phyloP scores from a whole-genome alignment of 2,329 filamentous ascomycete genomes.

The Epichloe coenophiala region DNA sequence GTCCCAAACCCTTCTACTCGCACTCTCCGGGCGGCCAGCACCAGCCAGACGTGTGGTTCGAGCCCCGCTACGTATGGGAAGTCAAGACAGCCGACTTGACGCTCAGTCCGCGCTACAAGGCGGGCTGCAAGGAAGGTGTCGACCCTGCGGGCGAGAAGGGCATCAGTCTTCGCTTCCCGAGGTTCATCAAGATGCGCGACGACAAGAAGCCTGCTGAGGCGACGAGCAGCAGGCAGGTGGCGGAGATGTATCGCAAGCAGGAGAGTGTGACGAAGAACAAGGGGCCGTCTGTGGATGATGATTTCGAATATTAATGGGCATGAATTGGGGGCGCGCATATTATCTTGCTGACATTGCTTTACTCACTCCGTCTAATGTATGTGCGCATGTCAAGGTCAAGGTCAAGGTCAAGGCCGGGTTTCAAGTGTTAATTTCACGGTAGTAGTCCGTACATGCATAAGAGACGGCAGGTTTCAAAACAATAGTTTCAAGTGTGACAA shows the following conservation, averaged over 20 bases:
- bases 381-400: no score
- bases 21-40: slow-evolving; percentile 77
- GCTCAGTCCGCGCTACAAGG: slow-evolving; percentile 82
- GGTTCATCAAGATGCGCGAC: slow-evolving; percentile 82
- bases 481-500: no score
- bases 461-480: no score
- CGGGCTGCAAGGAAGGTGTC: slow-evolving; percentile 71
- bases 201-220: slow-evolving; percentile 94
- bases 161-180: slow-evolving; percentile 78
- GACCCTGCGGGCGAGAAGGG: slow-evolving; percentile 59
- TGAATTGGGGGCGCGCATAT: neutral
- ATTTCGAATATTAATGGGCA: slow-evolving; percentile 73
- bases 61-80: slow-evolving; percentile 90
- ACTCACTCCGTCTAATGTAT: neutral
- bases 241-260: slow-evolving; percentile 94
- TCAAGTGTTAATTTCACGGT: no score
- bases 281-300: slow-evolving; percentile 79
- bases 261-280: slow-evolving; percentile 81
- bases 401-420: no score
- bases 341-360: neutral
- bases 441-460: no score
- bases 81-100: slow-evolving; percentile 95
- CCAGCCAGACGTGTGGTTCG: slow-evolving; percentile 97
- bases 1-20: slow-evolving; percentile 85
- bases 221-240: slow-evolving; percentile 70